Percentiles rank a stretch among this genome's conserved stretches.
Conservation (phyloP, 2,329 filamentous ascomycete genomes). For the Hypoxylon sp. region DNA sequence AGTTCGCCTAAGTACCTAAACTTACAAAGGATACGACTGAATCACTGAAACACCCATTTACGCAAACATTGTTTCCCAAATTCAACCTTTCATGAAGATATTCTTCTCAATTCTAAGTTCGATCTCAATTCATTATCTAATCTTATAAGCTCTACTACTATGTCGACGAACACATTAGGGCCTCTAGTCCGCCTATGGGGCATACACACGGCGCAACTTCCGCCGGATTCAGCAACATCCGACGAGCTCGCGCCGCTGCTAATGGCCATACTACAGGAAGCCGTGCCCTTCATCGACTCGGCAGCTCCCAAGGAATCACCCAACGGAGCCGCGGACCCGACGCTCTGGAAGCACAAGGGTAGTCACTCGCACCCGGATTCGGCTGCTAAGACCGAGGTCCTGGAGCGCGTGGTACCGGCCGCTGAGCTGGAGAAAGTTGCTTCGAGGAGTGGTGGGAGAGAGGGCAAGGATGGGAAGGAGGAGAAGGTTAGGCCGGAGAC, state of each 20-base stretch:
- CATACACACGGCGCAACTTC: slow-evolving; percentile 62
- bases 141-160: slow-evolving; percentile 10
- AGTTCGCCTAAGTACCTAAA: not conserved
- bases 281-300: slow-evolving; percentile 68
- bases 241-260: slow-evolving; percentile 66
- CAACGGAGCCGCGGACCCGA: slow-evolving; percentile 40
- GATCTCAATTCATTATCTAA: not conserved
- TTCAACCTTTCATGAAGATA: not conserved
- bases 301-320: slow-evolving; percentile 60
- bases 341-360: slow-evolving; percentile 65
- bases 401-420: slow-evolving; percentile 63
- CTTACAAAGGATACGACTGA: not conserved
- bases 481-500: slow-evolving; percentile 58
- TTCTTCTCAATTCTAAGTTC: not conserved
- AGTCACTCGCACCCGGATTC: slow-evolving; percentile 64
- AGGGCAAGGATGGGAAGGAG: not conserved
- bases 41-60: not conserved
- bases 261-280: slow-evolving; percentile 67
- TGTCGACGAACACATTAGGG: slow-evolving; percentile 53
- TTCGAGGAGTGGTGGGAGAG: slow-evolving; percentile 9
- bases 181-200: slow-evolving; percentile 69
- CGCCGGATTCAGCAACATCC: slow-evolving; percentile 55
- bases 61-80: not conserved
- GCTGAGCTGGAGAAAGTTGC: slow-evolving; percentile 59
- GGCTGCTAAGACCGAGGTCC: slow-evolving; percentile 65